Base-by-base conservation (phyloP, 345 rosid species). In the Arabidopsis suecica region DNA sequence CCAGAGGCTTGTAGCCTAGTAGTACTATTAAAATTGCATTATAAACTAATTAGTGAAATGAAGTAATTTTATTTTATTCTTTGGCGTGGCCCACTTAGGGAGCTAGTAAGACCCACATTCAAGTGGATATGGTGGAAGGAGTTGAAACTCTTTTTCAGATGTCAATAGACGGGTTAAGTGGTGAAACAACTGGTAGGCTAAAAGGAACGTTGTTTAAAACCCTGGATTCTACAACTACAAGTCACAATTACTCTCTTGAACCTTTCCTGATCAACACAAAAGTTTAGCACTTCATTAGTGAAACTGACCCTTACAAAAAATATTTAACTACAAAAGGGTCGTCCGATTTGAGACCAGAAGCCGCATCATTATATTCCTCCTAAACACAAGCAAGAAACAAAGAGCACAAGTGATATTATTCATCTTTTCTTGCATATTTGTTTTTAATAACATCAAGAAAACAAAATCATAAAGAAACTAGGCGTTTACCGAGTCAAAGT, bases 321-420 rank as follows among this genome's bases (percentile, higher is more conserved):
- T 11, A 6, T 6, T 14, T 62, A 67, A 10, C 33, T 18, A 75
- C 55, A 33, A 68, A 34, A 34, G n/a, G 74, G 62, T 50, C 28
- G 32, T 68, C 68, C 55, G 32, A 30, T 5, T 5, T 40, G 45
- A 75, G 62, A 41, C 16, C 44, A 75, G 47, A 68, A 75, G 62
- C 45, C 22, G 40, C 74, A 41, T 61, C 57, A 68, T 47, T 28
- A 60, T 33, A 69, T 68, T 41, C 62, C 68, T 60, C 54, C 68
- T 68, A 66, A 37, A 58, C 61, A 48, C 44, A 49, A 18, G 12
- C 9, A 61, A 57, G 33, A 50, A 44, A 23, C 23, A 65, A 55
- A 28, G 1, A 55, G 4, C 25, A 6, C 3, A 62, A 20, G 2
- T 40, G 2, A 42, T 13, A 5, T 9, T 42, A 16, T 11, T 37